Evolutionary conservation across 257 asterid species (phyloP).

Genomic region (Jaltomata sinuosa): DNA sequence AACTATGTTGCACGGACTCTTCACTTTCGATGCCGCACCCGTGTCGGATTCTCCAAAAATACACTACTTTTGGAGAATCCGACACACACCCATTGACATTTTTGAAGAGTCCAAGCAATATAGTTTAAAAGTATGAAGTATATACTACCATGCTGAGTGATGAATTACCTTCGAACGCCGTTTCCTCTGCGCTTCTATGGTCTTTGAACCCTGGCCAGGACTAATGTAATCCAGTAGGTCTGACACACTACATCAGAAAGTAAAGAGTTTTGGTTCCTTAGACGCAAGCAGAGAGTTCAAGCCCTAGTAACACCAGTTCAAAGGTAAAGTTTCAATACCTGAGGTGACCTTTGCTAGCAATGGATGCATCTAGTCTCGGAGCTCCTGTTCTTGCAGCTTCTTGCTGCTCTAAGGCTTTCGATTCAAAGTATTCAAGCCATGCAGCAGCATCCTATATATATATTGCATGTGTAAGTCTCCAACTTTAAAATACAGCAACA

Average conservation of each 20-base stretch:
- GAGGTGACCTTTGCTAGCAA: conserved; percentile 98
- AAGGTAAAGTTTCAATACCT: conserved; percentile 64
- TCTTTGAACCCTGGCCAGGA: conserved; percentile 78
- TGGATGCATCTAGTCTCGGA: conserved; percentile 94
- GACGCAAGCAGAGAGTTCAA: conserved; percentile 13
- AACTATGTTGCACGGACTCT: too few species aligned
- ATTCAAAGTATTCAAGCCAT: conserved; percentile 98
- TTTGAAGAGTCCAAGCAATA: too few species aligned
- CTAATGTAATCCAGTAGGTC: conserved; percentile 96
- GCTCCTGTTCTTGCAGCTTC: conserved; percentile 95
- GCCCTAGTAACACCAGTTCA: conserved; percentile 17
- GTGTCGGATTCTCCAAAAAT: too few species aligned
- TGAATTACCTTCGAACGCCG: conserved; percentile 75
- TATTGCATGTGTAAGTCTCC: conserved; percentile 1
- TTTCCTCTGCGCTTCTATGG: conserved; percentile 58
- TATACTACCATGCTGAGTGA: neutral
- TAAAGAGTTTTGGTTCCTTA: conserved; percentile 20
- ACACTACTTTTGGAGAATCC: too few species aligned
- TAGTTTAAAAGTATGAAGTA: neutral
- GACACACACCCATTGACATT: too few species aligned
- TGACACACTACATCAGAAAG: conserved; percentile 70
- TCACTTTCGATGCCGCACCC: too few species aligned
- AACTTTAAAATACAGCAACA: neutral
- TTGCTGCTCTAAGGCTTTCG: conserved; percentile 97
- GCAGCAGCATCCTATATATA: conserved; percentile 97